A percentile compares a stretch with the other conserved stretches of the same genome.
phyloP scores from a whole-genome alignment of 192 early-diverging fungal genomes.

The Backusella westeae region DNA sequence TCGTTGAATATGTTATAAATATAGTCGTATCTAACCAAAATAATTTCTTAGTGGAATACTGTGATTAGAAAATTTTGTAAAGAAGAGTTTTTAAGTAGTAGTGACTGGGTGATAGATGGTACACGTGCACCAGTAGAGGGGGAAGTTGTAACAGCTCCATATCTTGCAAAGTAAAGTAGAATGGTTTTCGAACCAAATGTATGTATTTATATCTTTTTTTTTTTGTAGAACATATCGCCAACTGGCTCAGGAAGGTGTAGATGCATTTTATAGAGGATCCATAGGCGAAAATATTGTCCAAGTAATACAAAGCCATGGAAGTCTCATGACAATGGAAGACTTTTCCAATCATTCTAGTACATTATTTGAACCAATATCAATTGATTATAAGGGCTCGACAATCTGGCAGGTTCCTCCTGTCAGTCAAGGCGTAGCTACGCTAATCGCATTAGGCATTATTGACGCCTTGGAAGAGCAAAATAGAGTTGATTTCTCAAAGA shows the following conservation, averaged over 20 bases:
- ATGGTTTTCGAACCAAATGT: neutral
- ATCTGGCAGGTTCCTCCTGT: constrained; percentile 74
- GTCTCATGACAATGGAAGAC: constrained; percentile 66
- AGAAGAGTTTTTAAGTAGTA: constrained; percentile 31
- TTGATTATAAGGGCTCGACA: constrained; percentile 52
- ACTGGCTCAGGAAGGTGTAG: constrained; percentile 58
- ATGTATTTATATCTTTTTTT: neutral
- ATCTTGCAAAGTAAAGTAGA: constrained; percentile 43
- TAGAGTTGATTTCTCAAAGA: constrained; percentile 34
- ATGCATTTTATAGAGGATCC: constrained; percentile 65
- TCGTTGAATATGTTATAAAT: too few species aligned
- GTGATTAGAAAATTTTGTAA: constrained; percentile 10
- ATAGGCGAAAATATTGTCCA: constrained; percentile 67
- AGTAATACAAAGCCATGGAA: constrained; percentile 45
- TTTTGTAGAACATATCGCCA: constrained; percentile 43
- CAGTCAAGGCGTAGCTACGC: constrained; percentile 66
- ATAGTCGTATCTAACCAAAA: too few species aligned
- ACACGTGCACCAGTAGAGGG: constrained; percentile 52
- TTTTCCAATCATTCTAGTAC: constrained; percentile 51
- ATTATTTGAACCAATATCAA: constrained; percentile 55
- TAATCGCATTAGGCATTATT: constrained; percentile 68
- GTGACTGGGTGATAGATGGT: constrained; percentile 49
- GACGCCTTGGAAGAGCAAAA: constrained; percentile 47
- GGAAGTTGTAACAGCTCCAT: constrained; percentile 57
- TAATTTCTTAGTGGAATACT: too few species aligned